A percentile compares a stretch with the other conserved stretches of the same genome.
These are phyloP conservation scores for Backusella macrospora DNA, from an alignment of 192 early-diverging fungal genomes.

Conservation along the genomic window DNA sequence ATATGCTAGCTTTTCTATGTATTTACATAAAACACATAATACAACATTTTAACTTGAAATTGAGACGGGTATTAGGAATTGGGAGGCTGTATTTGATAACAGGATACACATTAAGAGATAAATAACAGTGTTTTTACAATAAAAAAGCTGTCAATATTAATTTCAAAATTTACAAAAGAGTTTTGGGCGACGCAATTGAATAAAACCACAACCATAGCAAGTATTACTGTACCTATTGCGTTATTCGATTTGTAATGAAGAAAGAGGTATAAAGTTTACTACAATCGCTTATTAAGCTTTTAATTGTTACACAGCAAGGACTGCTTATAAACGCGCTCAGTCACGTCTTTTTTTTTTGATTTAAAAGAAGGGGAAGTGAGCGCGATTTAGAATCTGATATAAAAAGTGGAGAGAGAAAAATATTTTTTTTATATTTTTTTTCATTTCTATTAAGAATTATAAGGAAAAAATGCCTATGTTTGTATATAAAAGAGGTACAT, in stretches of 20 bases:
- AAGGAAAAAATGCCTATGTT: slow-evolving; percentile 34
- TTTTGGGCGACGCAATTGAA: too few relatives aligned
- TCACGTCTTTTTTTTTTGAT: slow-evolving; percentile 2
- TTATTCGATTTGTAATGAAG: not conserved
- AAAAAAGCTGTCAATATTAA: too few relatives aligned
- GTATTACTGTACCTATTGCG: too few relatives aligned
- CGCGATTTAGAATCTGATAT: slow-evolving; percentile 4
- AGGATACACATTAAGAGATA: too few relatives aligned
- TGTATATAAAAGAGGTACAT: slow-evolving; percentile 46
- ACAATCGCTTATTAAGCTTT: not conserved
- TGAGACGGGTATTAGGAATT: too few relatives aligned
- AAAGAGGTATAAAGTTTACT: not conserved
- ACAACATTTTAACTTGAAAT: too few relatives aligned
- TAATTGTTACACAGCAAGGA: not conserved
- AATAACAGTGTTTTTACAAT: too few relatives aligned
- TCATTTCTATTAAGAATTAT: not conserved
- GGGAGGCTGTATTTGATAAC: too few relatives aligned
- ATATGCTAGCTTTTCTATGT: too few relatives aligned
- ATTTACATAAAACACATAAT: too few relatives aligned
- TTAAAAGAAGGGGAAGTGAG: not conserved
- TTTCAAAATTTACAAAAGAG: too few relatives aligned
- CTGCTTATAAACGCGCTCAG: not conserved
- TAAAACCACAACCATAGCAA: too few relatives aligned
- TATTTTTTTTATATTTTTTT: not conserved
- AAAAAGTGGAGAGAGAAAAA: not conserved